A percentile compares a stretch with the other conserved stretches of the same genome.
phyloP scores from a whole-genome alignment of 2,329 filamentous ascomycete species.

The Stylonectria norvegica region DNA sequence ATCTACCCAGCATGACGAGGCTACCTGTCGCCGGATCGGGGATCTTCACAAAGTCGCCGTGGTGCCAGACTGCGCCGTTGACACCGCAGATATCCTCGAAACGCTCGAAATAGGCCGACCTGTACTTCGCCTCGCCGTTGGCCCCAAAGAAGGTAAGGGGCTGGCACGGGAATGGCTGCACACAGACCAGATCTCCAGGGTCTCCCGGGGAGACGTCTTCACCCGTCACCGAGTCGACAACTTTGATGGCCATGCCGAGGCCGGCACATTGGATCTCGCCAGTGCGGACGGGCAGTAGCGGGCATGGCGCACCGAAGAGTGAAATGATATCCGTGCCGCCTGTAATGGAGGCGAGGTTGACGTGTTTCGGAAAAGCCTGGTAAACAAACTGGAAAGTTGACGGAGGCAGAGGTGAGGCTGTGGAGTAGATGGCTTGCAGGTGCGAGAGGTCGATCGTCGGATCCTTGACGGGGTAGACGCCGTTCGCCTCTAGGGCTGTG shows the following conservation, averaged over 20 bases:
- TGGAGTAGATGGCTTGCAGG: slow-evolving; percentile 87
- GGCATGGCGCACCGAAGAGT: slow-evolving; percentile 83
- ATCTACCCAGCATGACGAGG: slow-evolving; percentile 85
- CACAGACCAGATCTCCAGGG: slow-evolving; percentile 85
- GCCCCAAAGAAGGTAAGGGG: slow-evolving; percentile 84
- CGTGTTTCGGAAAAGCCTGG: slow-evolving; percentile 68
- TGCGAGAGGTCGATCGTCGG: slow-evolving; percentile 55
- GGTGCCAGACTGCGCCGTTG: slow-evolving; percentile 69
- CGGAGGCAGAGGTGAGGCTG: slow-evolving; percentile 85
- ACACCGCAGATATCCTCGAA: slow-evolving; percentile 53
- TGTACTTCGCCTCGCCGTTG: slow-evolving; percentile 66
- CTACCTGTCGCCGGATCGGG: slow-evolving; percentile 68
- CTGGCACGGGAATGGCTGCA: slow-evolving; percentile 82
- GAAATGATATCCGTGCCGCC: slow-evolving; percentile 97
- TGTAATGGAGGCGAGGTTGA: slow-evolving; percentile 90
- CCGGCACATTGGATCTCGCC: slow-evolving; percentile 77
- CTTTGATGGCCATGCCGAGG: slow-evolving; percentile 72
- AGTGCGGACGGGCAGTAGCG: slow-evolving; percentile 65
- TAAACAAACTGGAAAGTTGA: slow-evolving; percentile 93
- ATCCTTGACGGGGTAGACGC: slow-evolving; percentile 54
- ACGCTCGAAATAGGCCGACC: slow-evolving; percentile 80
- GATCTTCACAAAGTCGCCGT: slow-evolving; percentile 82
- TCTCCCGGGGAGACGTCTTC: slow-evolving; percentile 57
- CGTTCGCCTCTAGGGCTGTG: slow-evolving; percentile 80
- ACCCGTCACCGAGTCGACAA: slow-evolving; percentile 57